Base-by-base conservation (phyloP, 257 asterid species). In the Thymus quinquecostatus region DNA sequence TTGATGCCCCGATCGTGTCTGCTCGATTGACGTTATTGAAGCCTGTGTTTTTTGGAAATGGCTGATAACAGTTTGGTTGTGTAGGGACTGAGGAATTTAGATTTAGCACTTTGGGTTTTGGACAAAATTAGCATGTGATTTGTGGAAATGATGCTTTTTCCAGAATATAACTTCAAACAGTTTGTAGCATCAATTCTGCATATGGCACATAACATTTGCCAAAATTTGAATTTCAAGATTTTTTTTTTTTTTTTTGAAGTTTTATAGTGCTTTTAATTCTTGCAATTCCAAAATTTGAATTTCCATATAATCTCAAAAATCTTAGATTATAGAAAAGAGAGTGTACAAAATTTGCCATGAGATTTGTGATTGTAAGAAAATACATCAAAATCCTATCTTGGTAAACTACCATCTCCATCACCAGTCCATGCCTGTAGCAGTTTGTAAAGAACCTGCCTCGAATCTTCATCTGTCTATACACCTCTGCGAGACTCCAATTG, bases 401-500 rank as follows among this genome's bases (percentile, higher is more conserved):
- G 27, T 6, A 64, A 27, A 29, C 40, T 21, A 21, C 21, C 21
- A 21, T 21, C 21, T 38, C 41, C 6, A 2, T 7, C 41, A 38
- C 6, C 41, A 38, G 7, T 38, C 41, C 41, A 0, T 38, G 41
- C 41, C 41, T 38, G 7, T 4, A 38, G 41, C 7, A 38, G 7
- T 0, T 38, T 7, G 6, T 38, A 5, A 38, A 38, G 56, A 48
- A 43, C 28, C 69, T 53, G 30, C 36, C 32, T 53, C 12, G 40
- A 56, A 48, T 10, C 7, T 61, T 36, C 21, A 27, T 65, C 38
- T 83, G 38, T 82, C 44, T 82, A 85, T 75, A 79, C 66, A 60
- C 96, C 94, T 78, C 89, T 81, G 38, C 88, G 87, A 50, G 81
- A 75, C 81, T 86, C 98, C 75, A 93, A 75, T 64, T 83, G 81